phyloP scores from a whole-genome alignment of 2,329 filamentous ascomycete genomes.

The Dactylellina leptospora region DNA sequence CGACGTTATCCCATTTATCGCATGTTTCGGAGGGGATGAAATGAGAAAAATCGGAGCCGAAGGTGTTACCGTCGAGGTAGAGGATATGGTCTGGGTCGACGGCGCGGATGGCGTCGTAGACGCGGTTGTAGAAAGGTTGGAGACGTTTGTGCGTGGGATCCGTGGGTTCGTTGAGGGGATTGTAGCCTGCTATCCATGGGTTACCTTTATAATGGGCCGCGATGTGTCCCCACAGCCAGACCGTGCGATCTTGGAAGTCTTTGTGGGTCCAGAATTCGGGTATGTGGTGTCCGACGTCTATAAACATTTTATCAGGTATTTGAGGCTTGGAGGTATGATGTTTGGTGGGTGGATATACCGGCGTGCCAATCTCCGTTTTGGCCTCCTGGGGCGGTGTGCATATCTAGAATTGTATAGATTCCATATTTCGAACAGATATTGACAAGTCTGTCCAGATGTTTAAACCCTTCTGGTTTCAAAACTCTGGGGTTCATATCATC shows the following conservation, averaged over 20 bases:
- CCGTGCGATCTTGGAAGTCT: conserved; percentile 63
- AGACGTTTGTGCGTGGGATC: conserved; percentile 60
- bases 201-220: conserved; percentile 62
- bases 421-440: conserved; percentile 62
- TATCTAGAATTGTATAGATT: conserved; percentile 63
- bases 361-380: conserved; percentile 66
- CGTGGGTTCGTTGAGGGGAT: conserved; percentile 60
- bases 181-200: conserved; percentile 62
- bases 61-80: conserved; percentile 67
- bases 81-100: conserved; percentile 65
- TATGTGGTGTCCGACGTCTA: conserved; percentile 58
- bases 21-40: conserved; percentile 55
- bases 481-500: conserved; percentile 66
- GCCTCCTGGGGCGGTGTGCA: conserved; percentile 63
- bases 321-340: too few species aligned
- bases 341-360: too few species aligned
- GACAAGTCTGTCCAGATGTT: conserved; percentile 64
- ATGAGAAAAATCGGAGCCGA: conserved; percentile 62
- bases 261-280: conserved; percentile 64
- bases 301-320: conserved; percentile 41
- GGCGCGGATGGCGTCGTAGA: conserved; percentile 61
- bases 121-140: conserved; percentile 61
- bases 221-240: conserved; percentile 63
- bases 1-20: conserved; percentile 60
- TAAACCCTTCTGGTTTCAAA: conserved; percentile 64